Conservation (phyloP, 345 rosid genomes). For the Eucalyptus grandis region DNA sequence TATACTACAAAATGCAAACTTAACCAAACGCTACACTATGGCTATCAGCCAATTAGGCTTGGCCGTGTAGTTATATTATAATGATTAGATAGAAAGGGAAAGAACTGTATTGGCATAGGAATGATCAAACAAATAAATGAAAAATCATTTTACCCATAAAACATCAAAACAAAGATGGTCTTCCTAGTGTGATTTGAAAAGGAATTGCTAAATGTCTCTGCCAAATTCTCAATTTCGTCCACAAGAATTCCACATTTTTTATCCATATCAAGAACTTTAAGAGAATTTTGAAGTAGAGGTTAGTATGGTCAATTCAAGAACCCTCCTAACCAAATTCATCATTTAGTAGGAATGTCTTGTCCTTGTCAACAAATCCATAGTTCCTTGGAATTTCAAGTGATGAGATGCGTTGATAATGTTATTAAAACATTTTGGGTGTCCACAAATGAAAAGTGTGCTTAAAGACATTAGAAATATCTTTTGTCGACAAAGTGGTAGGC, state of each 20-base stretch:
- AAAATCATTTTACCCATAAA: not conserved
- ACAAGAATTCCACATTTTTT: not conserved
- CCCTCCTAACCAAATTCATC: too few relatives aligned
- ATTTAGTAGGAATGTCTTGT: too few relatives aligned
- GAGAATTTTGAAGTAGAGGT: too few relatives aligned
- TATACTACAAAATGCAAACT: fast-evolving
- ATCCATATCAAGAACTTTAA: fast-evolving
- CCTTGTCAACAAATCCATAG: fast-evolving
- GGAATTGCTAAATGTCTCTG: not conserved
- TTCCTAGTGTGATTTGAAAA: fast-evolving
- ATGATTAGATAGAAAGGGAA: not conserved
- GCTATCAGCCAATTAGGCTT: fast-evolving
- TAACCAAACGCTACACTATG: too few relatives aligned
- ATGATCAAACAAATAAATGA: not conserved
- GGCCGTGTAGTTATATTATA: fast-evolving
- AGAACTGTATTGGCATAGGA: not conserved
- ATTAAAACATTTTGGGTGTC: too few relatives aligned
- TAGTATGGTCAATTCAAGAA: too few relatives aligned
- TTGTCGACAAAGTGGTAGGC: too few relatives aligned
- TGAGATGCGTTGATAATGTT: too few relatives aligned
- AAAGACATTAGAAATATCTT: too few relatives aligned
- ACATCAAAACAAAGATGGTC: not conserved
- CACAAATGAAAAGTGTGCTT: too few relatives aligned
- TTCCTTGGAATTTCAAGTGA: too few relatives aligned
- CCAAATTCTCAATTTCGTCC: not conserved